phyloP scores from a whole-genome alignment of 2,329 filamentous ascomycete species.

The Nemania diffusa region DNA sequence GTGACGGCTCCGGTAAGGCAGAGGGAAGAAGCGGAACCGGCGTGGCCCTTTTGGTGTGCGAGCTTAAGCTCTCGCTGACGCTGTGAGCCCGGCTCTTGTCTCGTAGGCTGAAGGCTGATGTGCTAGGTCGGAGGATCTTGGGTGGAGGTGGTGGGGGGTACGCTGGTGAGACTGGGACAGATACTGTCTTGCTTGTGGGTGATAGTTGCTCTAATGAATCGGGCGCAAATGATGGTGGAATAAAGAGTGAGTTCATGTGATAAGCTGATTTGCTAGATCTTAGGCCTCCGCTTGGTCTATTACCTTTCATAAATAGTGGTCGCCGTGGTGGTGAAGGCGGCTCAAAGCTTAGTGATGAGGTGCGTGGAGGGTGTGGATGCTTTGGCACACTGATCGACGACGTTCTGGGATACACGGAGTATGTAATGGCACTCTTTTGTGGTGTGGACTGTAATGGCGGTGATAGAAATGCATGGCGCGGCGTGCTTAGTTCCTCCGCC shows the following conservation, averaged over 20 bases:
- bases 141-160: conserved; percentile 42
- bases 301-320: conserved; percentile 40
- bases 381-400: conserved; percentile 29
- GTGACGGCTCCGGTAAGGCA: conserved; percentile 41
- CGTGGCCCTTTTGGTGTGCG: conserved; percentile 37
- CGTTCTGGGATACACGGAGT: conserved; percentile 58
- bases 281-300: conserved; percentile 42
- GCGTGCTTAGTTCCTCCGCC: conserved; percentile 43
- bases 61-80: conserved; percentile 8
- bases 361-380: conserved; percentile 50
- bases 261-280: conserved; percentile 37
- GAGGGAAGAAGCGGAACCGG: conserved; percentile 38
- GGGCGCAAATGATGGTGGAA: conserved; percentile 20
- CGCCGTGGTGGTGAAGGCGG: conserved; percentile 42
- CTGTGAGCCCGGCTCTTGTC: conserved; percentile 31
- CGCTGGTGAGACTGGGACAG: conserved; percentile 43
- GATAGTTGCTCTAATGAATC: conserved; percentile 15
- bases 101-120: conserved; percentile 44
- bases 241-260: conserved; percentile 32
- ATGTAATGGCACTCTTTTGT: conserved; percentile 44
- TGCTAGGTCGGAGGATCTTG: conserved; percentile 38
- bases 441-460: conserved; percentile 34
- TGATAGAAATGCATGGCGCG: conserved; percentile 27
- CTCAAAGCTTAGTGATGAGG: conserved; percentile 45
- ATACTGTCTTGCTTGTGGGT: conserved; percentile 29